Conservation (phyloP, 768 basidiomycete genomes). For the Galerina marginata region DNA sequence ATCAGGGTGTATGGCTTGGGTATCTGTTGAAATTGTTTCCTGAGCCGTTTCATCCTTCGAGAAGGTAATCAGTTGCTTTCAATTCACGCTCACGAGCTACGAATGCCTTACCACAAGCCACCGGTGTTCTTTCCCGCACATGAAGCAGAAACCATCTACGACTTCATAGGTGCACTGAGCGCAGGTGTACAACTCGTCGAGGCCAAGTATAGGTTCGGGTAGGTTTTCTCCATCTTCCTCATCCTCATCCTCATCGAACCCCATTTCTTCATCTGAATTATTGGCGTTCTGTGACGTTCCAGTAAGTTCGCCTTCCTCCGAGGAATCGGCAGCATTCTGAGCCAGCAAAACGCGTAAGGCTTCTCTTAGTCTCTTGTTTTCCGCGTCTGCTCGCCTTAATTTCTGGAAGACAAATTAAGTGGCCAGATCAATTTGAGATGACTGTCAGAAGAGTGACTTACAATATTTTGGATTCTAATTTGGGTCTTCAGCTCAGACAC, state of each 20-base stretch:
- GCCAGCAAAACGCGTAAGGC: background rate
- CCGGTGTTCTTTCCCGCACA: slow-evolving; percentile 25
- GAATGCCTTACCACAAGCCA: background rate
- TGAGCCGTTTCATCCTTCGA: background rate
- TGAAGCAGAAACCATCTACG: slow-evolving; percentile 31
- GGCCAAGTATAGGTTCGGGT: background rate
- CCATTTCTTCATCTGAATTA: background rate
- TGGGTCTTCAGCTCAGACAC: no score
- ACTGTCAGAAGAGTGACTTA: no score
- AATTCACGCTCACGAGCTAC: background rate
- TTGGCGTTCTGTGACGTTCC: no score
- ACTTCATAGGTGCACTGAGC: slow-evolving; percentile 36
- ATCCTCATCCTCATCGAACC: background rate
- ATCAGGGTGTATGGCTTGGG: slow-evolving; percentile 28
- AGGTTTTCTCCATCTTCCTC: background rate
- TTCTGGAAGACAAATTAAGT: background rate
- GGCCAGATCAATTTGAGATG: no score
- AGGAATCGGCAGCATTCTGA: background rate
- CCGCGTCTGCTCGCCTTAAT: background rate
- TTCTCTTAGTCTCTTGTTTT: background rate
- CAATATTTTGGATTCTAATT: no score
- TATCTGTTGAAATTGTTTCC: slow-evolving; percentile 16
- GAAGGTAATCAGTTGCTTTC: background rate
- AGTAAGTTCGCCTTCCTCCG: background rate
- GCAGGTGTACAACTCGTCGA: slow-evolving; percentile 30